Conservation (phyloP, 2,329 filamentous ascomycete genomes). For the Pseudogymnoascus sp. region DNA sequence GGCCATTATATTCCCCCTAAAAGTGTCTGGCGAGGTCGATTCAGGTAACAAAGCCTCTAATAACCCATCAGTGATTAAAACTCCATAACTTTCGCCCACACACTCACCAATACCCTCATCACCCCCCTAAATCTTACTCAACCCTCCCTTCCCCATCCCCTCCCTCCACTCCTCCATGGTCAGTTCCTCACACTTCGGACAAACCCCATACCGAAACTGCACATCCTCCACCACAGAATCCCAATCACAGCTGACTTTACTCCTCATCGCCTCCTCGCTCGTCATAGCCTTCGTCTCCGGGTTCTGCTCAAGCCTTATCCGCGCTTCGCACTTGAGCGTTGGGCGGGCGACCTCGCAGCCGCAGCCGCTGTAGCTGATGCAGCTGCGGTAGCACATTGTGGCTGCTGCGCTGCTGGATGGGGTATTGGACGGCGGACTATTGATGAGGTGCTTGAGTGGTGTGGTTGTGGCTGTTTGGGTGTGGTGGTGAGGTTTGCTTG, state of each 20-base stretch:
- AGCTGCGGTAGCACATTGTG: constrained; percentile 1
- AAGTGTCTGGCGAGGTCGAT: neutral
- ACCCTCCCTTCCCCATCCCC: neutral
- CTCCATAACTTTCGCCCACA: neutral
- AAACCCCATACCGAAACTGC: neutral
- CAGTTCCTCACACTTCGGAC: neutral
- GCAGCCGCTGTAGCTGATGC: neutral
- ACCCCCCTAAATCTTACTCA: neutral
- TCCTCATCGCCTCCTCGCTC: neutral
- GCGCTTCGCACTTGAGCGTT: neutral
- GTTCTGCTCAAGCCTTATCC: neutral
- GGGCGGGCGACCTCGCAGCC: neutral
- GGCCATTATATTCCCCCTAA: neutral
- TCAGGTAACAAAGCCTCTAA: neutral
- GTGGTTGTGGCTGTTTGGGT: neutral
- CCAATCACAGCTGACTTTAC: neutral
- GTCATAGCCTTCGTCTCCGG: neutral
- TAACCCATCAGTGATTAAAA: neutral
- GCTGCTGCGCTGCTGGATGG: neutral
- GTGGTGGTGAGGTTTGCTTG: neutral
- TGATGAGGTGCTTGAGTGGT: neutral
- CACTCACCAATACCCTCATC: neutral
- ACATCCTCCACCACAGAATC: neutral
- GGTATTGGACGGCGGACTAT: neutral
- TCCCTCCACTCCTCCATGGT: neutral